phyloP scores from a whole-genome alignment of 2,329 filamentous ascomycete genomes.

The Fusarium sublunatum region DNA sequence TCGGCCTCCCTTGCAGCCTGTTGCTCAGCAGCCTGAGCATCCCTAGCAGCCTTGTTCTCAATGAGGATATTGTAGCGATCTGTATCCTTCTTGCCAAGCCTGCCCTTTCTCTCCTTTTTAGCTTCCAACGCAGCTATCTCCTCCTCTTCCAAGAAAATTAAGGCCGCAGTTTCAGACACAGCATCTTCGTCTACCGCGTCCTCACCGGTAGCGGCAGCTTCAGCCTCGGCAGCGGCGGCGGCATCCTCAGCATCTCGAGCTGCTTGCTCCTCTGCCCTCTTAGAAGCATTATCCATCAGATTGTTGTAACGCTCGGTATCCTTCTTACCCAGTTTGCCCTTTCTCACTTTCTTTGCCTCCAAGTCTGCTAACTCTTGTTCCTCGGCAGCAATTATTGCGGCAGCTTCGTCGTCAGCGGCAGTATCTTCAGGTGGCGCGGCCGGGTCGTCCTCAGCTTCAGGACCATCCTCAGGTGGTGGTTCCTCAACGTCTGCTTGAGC shows the following conservation, averaged over 20 bases:
- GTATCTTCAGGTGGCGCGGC: conserved; percentile 39
- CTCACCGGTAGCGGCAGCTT: conserved; percentile 21
- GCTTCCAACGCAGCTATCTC: conserved; percentile 36
- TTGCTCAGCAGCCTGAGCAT: conserved; percentile 48
- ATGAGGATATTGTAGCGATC: conserved; percentile 32
- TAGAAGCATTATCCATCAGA: conserved; percentile 50
- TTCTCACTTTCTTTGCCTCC: conserved; percentile 63
- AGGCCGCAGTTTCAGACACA: conserved; percentile 24
- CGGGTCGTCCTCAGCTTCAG: conserved; percentile 17
- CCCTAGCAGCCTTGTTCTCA: conserved; percentile 37
- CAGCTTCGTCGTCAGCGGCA: conserved; percentile 33
- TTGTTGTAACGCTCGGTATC: conserved; percentile 58
- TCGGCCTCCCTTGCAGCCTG: conserved; percentile 46
- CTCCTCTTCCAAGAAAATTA: conserved; percentile 32
- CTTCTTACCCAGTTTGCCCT: conserved; percentile 58
- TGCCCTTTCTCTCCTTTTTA: conserved; percentile 41
- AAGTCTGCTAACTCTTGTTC: conserved; percentile 56
- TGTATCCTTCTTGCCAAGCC: conserved; percentile 39
- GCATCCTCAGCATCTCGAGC: conserved; percentile 29
- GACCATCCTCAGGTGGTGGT: conserved; percentile 22
- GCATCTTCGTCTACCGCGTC: conserved; percentile 33
- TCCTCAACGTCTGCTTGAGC: conserved; percentile 18
- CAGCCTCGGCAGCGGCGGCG: conserved; percentile 28
- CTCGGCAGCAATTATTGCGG: conserved; percentile 41
- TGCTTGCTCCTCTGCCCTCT: conserved; percentile 51